Evolutionary conservation across 306 rosid genomes (phyloP).

Genomic region (Hippophae tibetana): DNA sequence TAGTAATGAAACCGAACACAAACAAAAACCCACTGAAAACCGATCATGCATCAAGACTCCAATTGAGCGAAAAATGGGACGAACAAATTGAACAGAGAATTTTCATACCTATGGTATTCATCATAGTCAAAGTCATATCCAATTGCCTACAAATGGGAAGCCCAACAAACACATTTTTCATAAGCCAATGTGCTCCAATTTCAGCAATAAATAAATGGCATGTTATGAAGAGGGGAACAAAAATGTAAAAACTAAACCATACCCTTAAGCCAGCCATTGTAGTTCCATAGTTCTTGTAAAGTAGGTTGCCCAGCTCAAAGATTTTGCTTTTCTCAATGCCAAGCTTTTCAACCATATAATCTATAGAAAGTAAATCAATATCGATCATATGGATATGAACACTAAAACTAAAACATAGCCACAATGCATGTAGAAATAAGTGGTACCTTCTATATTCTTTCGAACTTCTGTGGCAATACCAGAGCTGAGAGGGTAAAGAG

Average conservation of each 20-base stretch:
- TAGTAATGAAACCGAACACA: neutral
- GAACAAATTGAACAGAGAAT: too few species aligned
- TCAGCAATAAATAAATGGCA: neutral
- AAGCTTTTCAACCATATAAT: conserved; percentile 13
- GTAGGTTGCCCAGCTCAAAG: neutral
- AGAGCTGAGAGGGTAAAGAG: conserved; percentile 10
- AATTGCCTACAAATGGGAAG: conserved; percentile 3
- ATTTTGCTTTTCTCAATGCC: conserved; percentile 3
- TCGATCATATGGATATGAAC: neutral
- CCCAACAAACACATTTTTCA: neutral
- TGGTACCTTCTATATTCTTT: conserved; percentile 15
- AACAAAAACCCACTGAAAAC: too few species aligned
- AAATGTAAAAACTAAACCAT: neutral
- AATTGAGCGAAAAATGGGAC: too few species aligned
- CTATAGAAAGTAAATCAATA: neutral
- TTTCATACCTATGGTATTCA: conserved; percentile 12
- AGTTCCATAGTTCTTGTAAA: conserved; percentile 18
- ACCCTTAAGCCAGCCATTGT: conserved; percentile 16
- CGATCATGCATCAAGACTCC: too few species aligned
- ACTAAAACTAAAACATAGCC: neutral
- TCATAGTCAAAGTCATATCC: conserved; percentile 18
- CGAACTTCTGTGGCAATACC: conserved; percentile 4
- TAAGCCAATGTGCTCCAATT: neutral
- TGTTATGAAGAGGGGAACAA: neutral
- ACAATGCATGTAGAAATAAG: neutral